Percentiles rank a stretch among this genome's conserved stretches.
These are phyloP conservation scores for Linderniella brevidens DNA, from an alignment of 257 asterid species.

Conservation along the genomic window DNA sequence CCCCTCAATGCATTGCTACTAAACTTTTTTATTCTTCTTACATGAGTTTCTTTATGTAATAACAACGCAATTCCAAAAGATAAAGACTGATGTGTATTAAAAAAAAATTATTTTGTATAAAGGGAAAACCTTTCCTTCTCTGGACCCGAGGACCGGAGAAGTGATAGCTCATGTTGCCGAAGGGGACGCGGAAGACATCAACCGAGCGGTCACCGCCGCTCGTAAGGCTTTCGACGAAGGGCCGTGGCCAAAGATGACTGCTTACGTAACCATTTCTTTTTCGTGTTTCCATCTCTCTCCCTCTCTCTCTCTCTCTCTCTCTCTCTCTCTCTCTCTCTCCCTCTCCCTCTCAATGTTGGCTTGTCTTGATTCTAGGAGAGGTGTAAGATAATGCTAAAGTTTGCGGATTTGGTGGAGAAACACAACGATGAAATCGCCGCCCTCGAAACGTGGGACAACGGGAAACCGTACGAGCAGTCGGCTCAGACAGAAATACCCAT, in stretches of 20 bases:
- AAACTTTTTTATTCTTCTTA: no score
- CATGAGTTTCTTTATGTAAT: no score
- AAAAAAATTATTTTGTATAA: background rate
- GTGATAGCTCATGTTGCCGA: slow-evolving; percentile 80
- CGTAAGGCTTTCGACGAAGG: slow-evolving; percentile 92
- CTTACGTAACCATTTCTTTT: slow-evolving; percentile 40
- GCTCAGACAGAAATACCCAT: slow-evolving; percentile 63
- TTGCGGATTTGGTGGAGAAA: slow-evolving; percentile 88
- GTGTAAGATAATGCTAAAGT: slow-evolving; percentile 45
- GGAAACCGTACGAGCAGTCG: slow-evolving; percentile 67
- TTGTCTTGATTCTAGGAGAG: slow-evolving; percentile 37
- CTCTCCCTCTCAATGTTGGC: slow-evolving; percentile 2
- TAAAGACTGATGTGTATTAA: no score
- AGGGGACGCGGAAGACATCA: slow-evolving; percentile 81
- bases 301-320: no score
- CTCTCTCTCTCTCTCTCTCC: no score
- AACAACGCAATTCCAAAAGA: no score
- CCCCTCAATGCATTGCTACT: no score
- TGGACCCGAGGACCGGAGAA: slow-evolving; percentile 90
- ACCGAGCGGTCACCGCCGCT: slow-evolving; percentile 80
- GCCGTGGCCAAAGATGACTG: slow-evolving; percentile 90
- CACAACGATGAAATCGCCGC: slow-evolving; percentile 84
- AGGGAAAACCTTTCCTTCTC: slow-evolving; percentile 57
- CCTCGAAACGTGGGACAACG: slow-evolving; percentile 83
- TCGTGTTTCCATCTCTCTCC: no score